These are phyloP conservation scores for Pterocarpus santalinus DNA, from an alignment of 306 rosid genomes.

Conservation along the genomic window DNA sequence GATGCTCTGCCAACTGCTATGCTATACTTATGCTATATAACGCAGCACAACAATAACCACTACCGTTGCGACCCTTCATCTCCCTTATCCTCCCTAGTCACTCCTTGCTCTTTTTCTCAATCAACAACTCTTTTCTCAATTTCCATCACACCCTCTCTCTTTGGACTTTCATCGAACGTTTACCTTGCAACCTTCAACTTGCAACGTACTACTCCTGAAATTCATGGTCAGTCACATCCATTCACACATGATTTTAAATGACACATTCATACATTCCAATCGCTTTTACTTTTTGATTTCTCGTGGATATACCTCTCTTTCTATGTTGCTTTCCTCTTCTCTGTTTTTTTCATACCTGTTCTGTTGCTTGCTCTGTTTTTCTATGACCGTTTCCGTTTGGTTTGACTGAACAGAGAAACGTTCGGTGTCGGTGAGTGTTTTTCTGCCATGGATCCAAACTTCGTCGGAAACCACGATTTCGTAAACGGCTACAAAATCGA, in stretches of 20 bases:
- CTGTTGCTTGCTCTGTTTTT: neutral
- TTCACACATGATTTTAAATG: too few relatives aligned
- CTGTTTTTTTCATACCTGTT: neutral
- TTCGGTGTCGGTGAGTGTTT: neutral
- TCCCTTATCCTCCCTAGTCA: neutral
- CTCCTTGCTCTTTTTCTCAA: too few relatives aligned
- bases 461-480: neutral
- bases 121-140: too few relatives aligned
- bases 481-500: neutral
- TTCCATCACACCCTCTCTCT: neutral
- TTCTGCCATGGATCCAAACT: slow-evolving; percentile 54
- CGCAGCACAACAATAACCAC: neutral
- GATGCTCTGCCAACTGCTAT: neutral
- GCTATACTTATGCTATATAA: too few relatives aligned
- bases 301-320: neutral
- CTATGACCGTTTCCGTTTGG: neutral
- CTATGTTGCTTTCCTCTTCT: neutral
- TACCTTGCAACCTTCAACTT: neutral
- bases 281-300: neutral
- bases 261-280: neutral
- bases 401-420: neutral
- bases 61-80: neutral
- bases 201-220: too few relatives aligned
- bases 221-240: neutral
- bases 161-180: neutral